phyloP scores from a whole-genome alignment of 2,329 filamentous ascomycete species.

The Byssothecium circinans region DNA sequence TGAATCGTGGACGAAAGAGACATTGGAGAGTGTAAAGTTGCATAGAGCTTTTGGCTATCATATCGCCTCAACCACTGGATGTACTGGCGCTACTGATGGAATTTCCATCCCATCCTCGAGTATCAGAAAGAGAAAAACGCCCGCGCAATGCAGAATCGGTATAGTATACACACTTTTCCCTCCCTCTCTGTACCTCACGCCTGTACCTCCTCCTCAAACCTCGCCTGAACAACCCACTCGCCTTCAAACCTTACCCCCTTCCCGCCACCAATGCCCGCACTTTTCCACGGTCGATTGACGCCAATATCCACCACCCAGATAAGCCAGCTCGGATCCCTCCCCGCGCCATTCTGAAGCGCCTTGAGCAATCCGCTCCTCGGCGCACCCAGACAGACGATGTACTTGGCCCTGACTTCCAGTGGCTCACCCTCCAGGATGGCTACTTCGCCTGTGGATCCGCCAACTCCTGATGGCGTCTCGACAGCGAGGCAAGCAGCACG shows the following conservation, averaged over 20 bases:
- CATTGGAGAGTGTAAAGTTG: too few relatives aligned
- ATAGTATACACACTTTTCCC: conserved; percentile 1
- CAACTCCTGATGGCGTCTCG: conserved; percentile 88
- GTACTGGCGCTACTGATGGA: too few relatives aligned
- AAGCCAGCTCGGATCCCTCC: conserved; percentile 64
- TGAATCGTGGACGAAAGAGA: too few relatives aligned
- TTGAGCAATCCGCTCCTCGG: conserved; percentile 83
- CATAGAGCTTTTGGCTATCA: too few relatives aligned
- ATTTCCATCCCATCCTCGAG: not conserved
- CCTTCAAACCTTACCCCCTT: conserved; percentile 87
- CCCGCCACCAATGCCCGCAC: conserved; percentile 76
- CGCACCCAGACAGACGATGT: conserved; percentile 81
- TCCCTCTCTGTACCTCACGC: not conserved
- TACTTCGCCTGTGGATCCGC: conserved; percentile 67
- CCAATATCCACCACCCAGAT: conserved; percentile 87
- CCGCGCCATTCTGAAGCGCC: conserved; percentile 66
- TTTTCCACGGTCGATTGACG: conserved; percentile 80
- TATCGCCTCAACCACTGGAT: too few relatives aligned
- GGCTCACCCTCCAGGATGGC: conserved; percentile 70
- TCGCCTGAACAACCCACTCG: conserved; percentile 78
- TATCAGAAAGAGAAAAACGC: conserved; percentile 11
- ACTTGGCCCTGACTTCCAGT: conserved; percentile 78
- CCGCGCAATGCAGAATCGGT: conserved; percentile 23
- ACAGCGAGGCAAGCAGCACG: conserved; percentile 81
- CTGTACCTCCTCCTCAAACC: conserved; percentile 36